Evolutionary conservation across 768 basidiomycete genomes (phyloP).

Genomic region (Lepiota venenata): DNA sequence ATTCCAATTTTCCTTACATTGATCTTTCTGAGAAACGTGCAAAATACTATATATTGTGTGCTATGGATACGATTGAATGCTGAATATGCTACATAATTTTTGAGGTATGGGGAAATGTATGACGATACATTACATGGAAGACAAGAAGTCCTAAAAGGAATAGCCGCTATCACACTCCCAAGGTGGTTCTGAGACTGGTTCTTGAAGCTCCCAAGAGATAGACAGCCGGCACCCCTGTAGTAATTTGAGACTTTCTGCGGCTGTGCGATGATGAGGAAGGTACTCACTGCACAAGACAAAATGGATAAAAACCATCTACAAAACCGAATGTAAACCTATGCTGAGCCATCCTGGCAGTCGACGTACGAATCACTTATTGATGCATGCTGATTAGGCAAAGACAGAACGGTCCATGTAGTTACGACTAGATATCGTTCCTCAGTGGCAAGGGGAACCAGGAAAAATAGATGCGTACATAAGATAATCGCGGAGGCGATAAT

Average conservation of each 20-base stretch:
- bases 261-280: background rate
- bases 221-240: slow-evolving; percentile 23
- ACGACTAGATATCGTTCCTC: slow-evolving; percentile 15
- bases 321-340: background rate
- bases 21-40: background rate
- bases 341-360: background rate
- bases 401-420: slow-evolving; percentile 19
- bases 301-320: slow-evolving; percentile 27
- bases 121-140: too few species aligned
- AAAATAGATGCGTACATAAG: slow-evolving; percentile 23
- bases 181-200: background rate
- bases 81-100: background rate
- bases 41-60: background rate
- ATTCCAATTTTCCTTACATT: background rate
- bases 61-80: background rate
- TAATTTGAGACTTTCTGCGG: background rate
- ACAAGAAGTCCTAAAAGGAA: background rate
- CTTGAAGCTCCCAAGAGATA: slow-evolving; percentile 17
- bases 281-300: slow-evolving; percentile 23
- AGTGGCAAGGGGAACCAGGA: background rate
- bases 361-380: slow-evolving; percentile 26
- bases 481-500: slow-evolving; percentile 28
- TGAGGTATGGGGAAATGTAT: too few species aligned
- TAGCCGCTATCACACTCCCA: slow-evolving; percentile 3
- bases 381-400: slow-evolving; percentile 19